These are phyloP conservation scores for Chamaenerion angustifolium DNA, from an alignment of 345 rosid genomes.

Conservation along the genomic window DNA sequence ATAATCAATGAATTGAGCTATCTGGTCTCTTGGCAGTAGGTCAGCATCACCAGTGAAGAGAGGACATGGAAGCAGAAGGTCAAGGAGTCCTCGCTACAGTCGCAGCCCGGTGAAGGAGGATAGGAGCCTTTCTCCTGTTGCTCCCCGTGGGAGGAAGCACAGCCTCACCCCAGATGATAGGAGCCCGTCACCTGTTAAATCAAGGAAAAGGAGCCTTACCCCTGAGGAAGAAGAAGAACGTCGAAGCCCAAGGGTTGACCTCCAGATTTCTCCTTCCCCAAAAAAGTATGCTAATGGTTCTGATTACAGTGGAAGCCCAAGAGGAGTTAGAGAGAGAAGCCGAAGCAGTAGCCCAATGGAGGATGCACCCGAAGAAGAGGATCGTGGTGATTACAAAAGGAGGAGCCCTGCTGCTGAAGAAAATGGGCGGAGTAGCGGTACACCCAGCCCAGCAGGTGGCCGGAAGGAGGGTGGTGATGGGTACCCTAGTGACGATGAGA, in stretches of 20 bases:
- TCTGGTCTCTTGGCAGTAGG: conserved; percentile 20
- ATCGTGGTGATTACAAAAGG: no score
- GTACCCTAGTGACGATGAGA: no score
- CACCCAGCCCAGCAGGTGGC: conserved; percentile 18
- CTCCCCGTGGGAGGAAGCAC: neutral
- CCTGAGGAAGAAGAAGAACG: conserved; percentile 36
- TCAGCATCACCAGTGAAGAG: conserved; percentile 64
- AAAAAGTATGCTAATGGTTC: no score
- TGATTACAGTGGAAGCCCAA: no score
- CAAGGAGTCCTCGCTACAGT: conserved; percentile 25
- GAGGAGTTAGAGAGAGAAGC: no score
- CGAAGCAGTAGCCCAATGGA: no score
- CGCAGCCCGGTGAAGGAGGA: conserved; percentile 12
- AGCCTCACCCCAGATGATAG: conserved; percentile 5
- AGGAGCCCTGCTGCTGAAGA: no score
- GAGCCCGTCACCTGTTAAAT: neutral
- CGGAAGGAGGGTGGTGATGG: conserved; percentile 17
- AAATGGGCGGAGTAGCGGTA: no score
- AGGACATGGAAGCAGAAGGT: conserved; percentile 22
- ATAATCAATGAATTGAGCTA: no score
- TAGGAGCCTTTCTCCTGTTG: conserved; percentile 4
- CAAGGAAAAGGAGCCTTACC: conserved; percentile 12
- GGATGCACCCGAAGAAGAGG: no score
- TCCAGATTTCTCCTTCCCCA: no score
- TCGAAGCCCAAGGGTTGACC: no score